Conservation (phyloP, 495 filamentous ascomycete species). For the Neurospora sp. region DNA sequence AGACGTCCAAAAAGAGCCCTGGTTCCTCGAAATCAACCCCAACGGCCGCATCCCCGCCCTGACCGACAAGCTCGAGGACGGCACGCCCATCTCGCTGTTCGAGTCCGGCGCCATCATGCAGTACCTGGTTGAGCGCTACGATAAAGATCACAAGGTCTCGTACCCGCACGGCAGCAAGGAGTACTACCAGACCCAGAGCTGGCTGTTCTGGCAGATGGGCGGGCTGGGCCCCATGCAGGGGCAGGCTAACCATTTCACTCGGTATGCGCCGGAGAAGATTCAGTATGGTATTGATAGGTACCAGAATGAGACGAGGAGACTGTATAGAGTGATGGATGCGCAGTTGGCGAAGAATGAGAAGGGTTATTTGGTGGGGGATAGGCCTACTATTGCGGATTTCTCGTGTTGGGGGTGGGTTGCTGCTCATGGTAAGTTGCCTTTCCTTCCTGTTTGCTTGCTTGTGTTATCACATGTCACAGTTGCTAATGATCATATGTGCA, state of each 20-base stretch:
- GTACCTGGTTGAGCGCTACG: constrained; percentile 74
- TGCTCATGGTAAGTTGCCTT: constrained; percentile 23
- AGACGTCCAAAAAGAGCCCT: constrained; percentile 61
- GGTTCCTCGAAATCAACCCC: constrained; percentile 89
- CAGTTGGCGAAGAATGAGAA: constrained; percentile 55
- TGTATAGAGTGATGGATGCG: constrained; percentile 70
- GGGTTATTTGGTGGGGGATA: constrained; percentile 69
- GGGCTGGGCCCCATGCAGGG: constrained; percentile 91
- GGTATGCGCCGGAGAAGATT: constrained; percentile 79
- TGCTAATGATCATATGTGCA: background rate
- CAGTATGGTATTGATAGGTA: constrained; percentile 80
- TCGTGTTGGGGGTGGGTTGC: constrained; percentile 70
- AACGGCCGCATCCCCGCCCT: constrained; percentile 93
- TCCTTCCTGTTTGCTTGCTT: background rate
- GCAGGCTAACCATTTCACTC: constrained; percentile 78
- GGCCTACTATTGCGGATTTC: constrained; percentile 77
- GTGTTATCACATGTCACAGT: background rate
- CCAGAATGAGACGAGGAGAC: constrained; percentile 65
- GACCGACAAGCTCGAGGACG: constrained; percentile 66
- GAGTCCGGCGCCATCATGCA: constrained; percentile 81
- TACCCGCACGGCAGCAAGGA: constrained; percentile 68
- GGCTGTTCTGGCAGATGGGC: constrained; percentile 53
- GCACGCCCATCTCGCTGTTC: constrained; percentile 64
- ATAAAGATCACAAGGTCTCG: constrained; percentile 69
- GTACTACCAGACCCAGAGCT: constrained; percentile 68